These are phyloP conservation scores for Penicillium concentricum DNA, from an alignment of 2,329 filamentous ascomycete genomes.

Conservation along the genomic window DNA sequence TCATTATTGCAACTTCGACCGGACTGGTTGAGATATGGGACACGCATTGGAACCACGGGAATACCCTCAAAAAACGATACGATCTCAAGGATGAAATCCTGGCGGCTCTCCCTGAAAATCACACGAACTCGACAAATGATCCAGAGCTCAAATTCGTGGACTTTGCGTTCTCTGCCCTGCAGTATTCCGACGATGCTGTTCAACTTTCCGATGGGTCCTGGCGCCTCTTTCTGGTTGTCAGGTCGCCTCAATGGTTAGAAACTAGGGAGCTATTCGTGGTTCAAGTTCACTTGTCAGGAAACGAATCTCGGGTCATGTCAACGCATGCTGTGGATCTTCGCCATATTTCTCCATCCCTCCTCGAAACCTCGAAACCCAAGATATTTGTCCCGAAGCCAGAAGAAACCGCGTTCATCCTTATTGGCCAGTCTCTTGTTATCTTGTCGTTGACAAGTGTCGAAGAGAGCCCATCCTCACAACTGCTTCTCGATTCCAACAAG, in stretches of 20 bases:
- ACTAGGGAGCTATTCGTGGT: slow-evolving; percentile 69
- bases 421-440: slow-evolving; percentile 74
- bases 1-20: slow-evolving; percentile 74
- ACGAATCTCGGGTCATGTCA: slow-evolving; percentile 58
- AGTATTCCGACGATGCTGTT: slow-evolving; percentile 39
- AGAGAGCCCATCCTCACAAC: slow-evolving; percentile 72
- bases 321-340: slow-evolving; percentile 68
- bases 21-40: slow-evolving; percentile 84
- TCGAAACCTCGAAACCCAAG: slow-evolving; percentile 54
- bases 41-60: slow-evolving; percentile 81
- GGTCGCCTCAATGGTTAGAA: slow-evolving; percentile 51
- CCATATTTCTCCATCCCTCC: slow-evolving; percentile 48
- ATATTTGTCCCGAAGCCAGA: slow-evolving; percentile 76
- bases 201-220: slow-evolving; percentile 50
- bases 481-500: slow-evolving; percentile 65
- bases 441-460: slow-evolving; percentile 68
- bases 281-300: slow-evolving; percentile 63
- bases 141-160: slow-evolving; percentile 74
- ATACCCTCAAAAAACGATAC: slow-evolving; percentile 69
- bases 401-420: slow-evolving; percentile 77
- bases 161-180: slow-evolving; percentile 60
- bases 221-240: slow-evolving; percentile 61
- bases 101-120: slow-evolving; percentile 58
- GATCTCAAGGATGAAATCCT: slow-evolving; percentile 68
- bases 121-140: slow-evolving; percentile 51